A percentile compares a stretch with the other conserved stretches of the same genome.
Conservation (phyloP, 345 rosid genomes). For the Cochlearia excelsa region DNA sequence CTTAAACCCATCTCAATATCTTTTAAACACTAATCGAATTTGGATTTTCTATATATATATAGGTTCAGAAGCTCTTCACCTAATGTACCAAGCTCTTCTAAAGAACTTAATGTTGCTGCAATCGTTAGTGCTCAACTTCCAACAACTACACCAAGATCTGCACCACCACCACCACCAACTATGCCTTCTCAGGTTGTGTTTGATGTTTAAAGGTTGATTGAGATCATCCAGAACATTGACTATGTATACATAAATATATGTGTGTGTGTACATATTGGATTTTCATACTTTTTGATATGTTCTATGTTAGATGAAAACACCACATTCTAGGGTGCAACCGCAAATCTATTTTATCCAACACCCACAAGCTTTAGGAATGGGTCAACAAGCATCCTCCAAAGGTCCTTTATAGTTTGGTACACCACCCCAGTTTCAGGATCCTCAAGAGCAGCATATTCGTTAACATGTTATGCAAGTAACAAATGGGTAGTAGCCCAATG, state of each 20-base stretch:
- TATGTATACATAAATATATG: background rate
- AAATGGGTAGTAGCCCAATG: constrained; percentile 74
- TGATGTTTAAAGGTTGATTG: background rate
- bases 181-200: constrained; percentile 67
- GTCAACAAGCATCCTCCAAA: constrained; percentile 53
- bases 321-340: constrained; percentile 66
- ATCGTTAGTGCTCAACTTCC: constrained; percentile 98
- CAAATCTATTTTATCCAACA: constrained; percentile 68
- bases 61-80: background rate
- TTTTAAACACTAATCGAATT: background rate
- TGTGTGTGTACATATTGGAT: background rate
- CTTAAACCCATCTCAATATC: background rate
- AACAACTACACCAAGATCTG: constrained; percentile 42
- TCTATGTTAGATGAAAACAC: constrained; percentile 63
- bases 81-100: constrained; percentile 81
- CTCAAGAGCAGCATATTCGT: constrained; percentile 15
- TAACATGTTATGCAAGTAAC: constrained; percentile 62
- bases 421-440: constrained; percentile 75
- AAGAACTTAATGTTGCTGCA: constrained; percentile 98
- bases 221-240: background rate
- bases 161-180: constrained; percentile 33
- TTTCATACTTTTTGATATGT: background rate
- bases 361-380: constrained; percentile 55
- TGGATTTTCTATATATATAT: background rate
- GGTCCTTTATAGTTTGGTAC: constrained; percentile 65